Percentiles rank a stretch among this genome's conserved stretches.
Conservation (phyloP, 78 protist genomes). For the Planoprotostelium fungivorum region DNA sequence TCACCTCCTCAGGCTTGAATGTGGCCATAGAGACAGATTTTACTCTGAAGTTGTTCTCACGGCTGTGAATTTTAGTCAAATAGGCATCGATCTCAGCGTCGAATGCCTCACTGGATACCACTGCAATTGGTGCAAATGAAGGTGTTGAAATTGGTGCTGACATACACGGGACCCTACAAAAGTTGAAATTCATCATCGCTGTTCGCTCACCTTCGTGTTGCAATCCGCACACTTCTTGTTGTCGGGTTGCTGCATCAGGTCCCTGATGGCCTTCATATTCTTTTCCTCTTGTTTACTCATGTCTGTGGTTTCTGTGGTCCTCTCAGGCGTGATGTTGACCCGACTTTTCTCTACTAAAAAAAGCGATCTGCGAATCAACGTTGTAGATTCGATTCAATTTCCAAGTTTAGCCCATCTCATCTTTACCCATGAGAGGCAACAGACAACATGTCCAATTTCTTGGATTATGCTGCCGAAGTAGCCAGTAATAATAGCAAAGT, state of each 20-base stretch:
- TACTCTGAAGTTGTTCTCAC: conserved; percentile 24
- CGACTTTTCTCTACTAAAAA: no score
- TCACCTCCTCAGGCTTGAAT: conserved; percentile 63
- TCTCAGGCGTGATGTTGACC: no score
- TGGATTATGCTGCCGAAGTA: not conserved
- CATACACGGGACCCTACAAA: conserved; percentile 53
- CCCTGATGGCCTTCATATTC: conserved; percentile 42
- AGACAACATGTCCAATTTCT: not conserved
- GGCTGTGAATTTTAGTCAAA: not conserved
- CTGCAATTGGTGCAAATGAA: conserved; percentile 67
- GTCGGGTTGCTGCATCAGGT: conserved; percentile 41
- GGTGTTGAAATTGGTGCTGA: conserved; percentile 37
- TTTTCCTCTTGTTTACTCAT: conserved; percentile 36
- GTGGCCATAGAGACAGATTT: conserved; percentile 67
- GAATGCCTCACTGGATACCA: conserved; percentile 67
- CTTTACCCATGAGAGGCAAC: not conserved
- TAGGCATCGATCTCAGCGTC: not conserved
- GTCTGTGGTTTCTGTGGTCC: no score
- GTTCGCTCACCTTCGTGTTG: conserved; percentile 17
- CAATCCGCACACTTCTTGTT: conserved; percentile 68
- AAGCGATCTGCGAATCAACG: not conserved
- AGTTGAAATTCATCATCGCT: not conserved
- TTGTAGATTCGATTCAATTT: no score
- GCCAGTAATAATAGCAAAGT: no score
- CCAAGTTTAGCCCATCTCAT: no score